These are phyloP conservation scores for Hamamelis virginiana DNA, from an alignment of 164 flowering plant genomes.

Conservation along the genomic window DNA sequence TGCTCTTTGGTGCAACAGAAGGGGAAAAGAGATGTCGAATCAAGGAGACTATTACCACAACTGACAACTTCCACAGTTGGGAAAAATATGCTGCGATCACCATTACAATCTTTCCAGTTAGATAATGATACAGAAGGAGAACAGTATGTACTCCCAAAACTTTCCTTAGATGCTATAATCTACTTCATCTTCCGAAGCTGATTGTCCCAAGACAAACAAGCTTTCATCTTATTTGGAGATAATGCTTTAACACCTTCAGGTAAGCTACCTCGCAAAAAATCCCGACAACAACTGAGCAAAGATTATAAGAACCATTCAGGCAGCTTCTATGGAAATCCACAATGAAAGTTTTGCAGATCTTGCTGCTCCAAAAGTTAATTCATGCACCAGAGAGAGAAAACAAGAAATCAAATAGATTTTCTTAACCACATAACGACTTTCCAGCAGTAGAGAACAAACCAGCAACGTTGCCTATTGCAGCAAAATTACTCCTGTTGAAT, in stretches of 20 bases:
- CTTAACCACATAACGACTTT: not conserved
- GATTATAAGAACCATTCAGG: slow-evolving; percentile 59
- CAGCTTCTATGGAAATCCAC: slow-evolving; percentile 75
- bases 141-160: no score
- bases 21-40: slow-evolving; percentile 55
- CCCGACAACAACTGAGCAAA: slow-evolving; percentile 73
- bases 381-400: slow-evolving; percentile 8
- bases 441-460: slow-evolving; percentile 36
- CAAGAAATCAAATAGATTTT: not conserved
- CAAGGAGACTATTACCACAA: slow-evolving; percentile 55
- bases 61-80: slow-evolving; percentile 63
- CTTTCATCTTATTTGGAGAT: slow-evolving; percentile 25
- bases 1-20: slow-evolving; percentile 52
- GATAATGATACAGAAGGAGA: slow-evolving; percentile 19
- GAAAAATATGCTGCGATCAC: slow-evolving; percentile 44
- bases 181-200: no score
- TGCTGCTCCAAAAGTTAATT: slow-evolving; percentile 45
- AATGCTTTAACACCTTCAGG: slow-evolving; percentile 21
- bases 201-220: slow-evolving; percentile 17
- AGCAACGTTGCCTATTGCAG: slow-evolving; percentile 37
- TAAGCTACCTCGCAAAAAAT: slow-evolving; percentile 33
- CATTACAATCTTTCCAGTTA: slow-evolving; percentile 30
- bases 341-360: slow-evolving; percentile 58
- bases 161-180: no score
- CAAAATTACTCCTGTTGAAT: slow-evolving; percentile 41